phyloP scores from a whole-genome alignment of 305 asterid species.

The Lippia alba region DNA sequence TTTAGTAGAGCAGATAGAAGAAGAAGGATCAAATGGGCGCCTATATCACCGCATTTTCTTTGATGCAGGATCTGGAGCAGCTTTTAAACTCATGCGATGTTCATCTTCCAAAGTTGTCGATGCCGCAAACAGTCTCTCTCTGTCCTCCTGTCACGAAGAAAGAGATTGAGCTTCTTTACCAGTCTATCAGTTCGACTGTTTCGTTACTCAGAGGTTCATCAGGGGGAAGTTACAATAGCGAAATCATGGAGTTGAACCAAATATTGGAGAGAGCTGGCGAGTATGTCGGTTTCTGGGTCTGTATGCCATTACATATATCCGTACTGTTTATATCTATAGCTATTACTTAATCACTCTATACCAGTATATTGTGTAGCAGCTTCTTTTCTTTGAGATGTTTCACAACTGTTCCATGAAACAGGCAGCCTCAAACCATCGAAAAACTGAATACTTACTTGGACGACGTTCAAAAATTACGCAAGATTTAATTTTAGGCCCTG shows the following conservation, averaged over 20 bases:
- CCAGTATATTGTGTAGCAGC: too few relatives aligned
- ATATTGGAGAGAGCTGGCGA: conserved; percentile 20
- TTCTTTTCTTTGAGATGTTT: too few relatives aligned
- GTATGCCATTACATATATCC: too few relatives aligned
- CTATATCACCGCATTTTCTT: not conserved
- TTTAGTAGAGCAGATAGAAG: not conserved
- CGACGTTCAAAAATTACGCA: too few relatives aligned
- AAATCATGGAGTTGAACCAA: not conserved
- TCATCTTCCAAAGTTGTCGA: not conserved
- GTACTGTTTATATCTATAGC: too few relatives aligned
- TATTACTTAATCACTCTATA: too few relatives aligned
- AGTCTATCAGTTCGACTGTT: not conserved
- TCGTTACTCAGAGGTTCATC: conserved; percentile 9
- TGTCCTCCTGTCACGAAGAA: conserved; percentile 1
- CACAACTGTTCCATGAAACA: too few relatives aligned
- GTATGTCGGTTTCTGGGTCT: not conserved
- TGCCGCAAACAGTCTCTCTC: not conserved
- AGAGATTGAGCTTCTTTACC: conserved; percentile 13
- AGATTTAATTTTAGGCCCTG: too few relatives aligned
- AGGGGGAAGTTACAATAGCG: not conserved
- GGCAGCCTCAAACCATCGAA: too few relatives aligned
- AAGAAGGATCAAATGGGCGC: conserved; percentile 7
- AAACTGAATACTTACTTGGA: too few relatives aligned
- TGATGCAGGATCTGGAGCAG: conserved; percentile 24
- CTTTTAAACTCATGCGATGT: not conserved